Conservation (phyloP, 768 basidiomycete genomes). For the Hemileccinum impolitum region DNA sequence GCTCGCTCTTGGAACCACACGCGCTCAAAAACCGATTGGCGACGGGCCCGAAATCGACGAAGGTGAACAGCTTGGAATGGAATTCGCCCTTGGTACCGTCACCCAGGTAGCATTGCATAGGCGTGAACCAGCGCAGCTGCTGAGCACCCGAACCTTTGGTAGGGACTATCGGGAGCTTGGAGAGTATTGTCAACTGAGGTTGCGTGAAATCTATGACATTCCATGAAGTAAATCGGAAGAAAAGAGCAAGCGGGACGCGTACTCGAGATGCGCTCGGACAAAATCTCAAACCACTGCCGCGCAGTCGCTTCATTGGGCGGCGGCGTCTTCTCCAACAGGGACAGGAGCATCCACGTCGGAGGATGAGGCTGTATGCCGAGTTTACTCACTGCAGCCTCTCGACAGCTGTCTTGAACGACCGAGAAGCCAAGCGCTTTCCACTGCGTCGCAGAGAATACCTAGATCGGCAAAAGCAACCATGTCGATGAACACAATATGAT, state of each 20-base stretch:
- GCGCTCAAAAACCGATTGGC: slow-evolving; percentile 84
- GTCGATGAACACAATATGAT: background rate
- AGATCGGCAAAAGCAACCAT: too few species aligned
- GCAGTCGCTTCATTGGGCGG: slow-evolving; percentile 55
- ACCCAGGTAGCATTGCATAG: slow-evolving; percentile 69
- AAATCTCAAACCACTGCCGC: slow-evolving; percentile 60
- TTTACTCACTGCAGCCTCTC: slow-evolving; percentile 53
- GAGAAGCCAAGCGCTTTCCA: slow-evolving; percentile 79
- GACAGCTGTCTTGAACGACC: slow-evolving; percentile 53
- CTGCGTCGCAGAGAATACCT: slow-evolving; percentile 69
- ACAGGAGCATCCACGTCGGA: slow-evolving; percentile 54
- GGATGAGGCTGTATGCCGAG: slow-evolving; percentile 72
- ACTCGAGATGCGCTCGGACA: slow-evolving; percentile 65
- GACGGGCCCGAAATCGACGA: slow-evolving; percentile 80
- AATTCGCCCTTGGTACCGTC: slow-evolving; percentile 51
- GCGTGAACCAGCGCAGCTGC: slow-evolving; percentile 47
- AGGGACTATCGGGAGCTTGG: slow-evolving; percentile 66
- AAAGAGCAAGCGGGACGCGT: slow-evolving; percentile 20
- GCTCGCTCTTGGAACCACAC: slow-evolving; percentile 85
- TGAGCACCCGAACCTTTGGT: slow-evolving; percentile 34
- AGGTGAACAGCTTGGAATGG: slow-evolving; percentile 80
- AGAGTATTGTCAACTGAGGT: slow-evolving; percentile 54
- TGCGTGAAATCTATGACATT: slow-evolving; percentile 54
- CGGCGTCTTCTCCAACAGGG: slow-evolving; percentile 55
- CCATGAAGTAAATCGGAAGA: slow-evolving; percentile 1